Conservation (phyloP, 768 basidiomycete genomes). For the Naematelia encephala region DNA sequence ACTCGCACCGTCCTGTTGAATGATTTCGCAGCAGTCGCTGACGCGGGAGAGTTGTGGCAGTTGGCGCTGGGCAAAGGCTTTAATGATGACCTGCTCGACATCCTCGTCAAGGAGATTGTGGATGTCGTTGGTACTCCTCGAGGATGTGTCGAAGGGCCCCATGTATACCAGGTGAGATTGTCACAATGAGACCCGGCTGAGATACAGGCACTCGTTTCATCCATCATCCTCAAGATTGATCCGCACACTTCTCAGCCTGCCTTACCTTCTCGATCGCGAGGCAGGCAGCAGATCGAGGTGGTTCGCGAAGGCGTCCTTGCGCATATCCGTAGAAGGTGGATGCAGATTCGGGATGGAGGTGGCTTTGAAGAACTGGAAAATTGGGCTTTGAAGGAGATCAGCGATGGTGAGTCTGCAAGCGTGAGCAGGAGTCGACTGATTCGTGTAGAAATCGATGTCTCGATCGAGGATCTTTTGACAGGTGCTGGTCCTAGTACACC, state of each 20-base stretch:
- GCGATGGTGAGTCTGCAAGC: slow-evolving; percentile 60
- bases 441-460: slow-evolving; percentile 69
- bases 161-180: slow-evolving; percentile 62
- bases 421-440: slow-evolving; percentile 6
- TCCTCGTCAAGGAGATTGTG: slow-evolving; percentile 65
- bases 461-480: slow-evolving; percentile 69
- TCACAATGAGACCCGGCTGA: slow-evolving; percentile 3
- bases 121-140: slow-evolving; percentile 60
- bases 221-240: slow-evolving; percentile 67
- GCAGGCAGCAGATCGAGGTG: slow-evolving; percentile 71
- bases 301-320: slow-evolving; percentile 61
- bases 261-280: slow-evolving; percentile 66
- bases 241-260: slow-evolving; percentile 62
- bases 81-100: slow-evolving; percentile 68
- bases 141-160: slow-evolving; percentile 58
- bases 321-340: slow-evolving; percentile 78
- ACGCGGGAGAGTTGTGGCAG: slow-evolving; percentile 66
- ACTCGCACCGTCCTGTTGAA: slow-evolving; percentile 64
- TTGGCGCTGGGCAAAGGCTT: slow-evolving; percentile 71
- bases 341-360: slow-evolving; percentile 66
- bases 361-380: slow-evolving; percentile 78
- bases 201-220: slow-evolving; percentile 66
- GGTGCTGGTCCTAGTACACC: slow-evolving; percentile 50
- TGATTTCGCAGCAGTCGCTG: slow-evolving; percentile 65
- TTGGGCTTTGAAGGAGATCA: slow-evolving; percentile 86